phyloP scores from a whole-genome alignment of 2,329 filamentous ascomycete genomes.

The Graphium sp. region DNA sequence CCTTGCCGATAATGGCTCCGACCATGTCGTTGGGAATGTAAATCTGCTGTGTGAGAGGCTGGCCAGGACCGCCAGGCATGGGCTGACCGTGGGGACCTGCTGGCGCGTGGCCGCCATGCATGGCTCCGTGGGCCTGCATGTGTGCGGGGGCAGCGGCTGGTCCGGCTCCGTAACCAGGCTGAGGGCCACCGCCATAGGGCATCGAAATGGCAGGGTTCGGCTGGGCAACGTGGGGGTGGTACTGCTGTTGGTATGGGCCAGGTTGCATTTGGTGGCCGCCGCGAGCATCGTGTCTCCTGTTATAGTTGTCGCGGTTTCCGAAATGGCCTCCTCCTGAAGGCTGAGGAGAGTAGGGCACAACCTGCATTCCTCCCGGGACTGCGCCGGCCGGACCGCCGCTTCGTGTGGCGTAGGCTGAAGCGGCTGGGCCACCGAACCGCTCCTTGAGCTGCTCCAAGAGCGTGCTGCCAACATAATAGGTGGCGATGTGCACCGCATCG shows the following conservation, averaged over 20 bases:
- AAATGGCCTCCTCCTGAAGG: conserved; percentile 74
- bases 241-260: conserved; percentile 54
- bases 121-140: conserved; percentile 55
- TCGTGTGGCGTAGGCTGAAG: conserved; percentile 93
- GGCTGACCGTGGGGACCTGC: conserved; percentile 44
- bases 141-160: conserved; percentile 52
- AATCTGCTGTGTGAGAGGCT: conserved; percentile 88
- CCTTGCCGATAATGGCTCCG: conserved; percentile 96
- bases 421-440: conserved; percentile 85
- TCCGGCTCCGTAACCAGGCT: conserved; percentile 64
- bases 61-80: conserved; percentile 41
- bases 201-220: conserved; percentile 48
- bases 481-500: conserved; percentile 95
- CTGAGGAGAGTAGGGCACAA: conserved; percentile 94
- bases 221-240: conserved; percentile 48
- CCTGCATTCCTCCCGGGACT: conserved; percentile 94
- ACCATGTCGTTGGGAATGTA: conserved; percentile 99
- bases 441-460: conserved; percentile 94
- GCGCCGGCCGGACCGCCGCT: conserved; percentile 86
- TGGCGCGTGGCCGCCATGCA: conserved; percentile 35
- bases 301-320: conserved; percentile 75
- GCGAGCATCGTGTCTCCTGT: conserved; percentile 54
- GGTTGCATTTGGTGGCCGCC: conserved; percentile 63
- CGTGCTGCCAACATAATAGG: conserved; percentile 97
- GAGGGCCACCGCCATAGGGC: conserved; percentile 55